Percentiles rank a stretch among this genome's conserved stretches.
These are phyloP conservation scores for Pelargonium myrrhifolium DNA, from an alignment of 441 rosid genomes.

Conservation along the genomic window DNA sequence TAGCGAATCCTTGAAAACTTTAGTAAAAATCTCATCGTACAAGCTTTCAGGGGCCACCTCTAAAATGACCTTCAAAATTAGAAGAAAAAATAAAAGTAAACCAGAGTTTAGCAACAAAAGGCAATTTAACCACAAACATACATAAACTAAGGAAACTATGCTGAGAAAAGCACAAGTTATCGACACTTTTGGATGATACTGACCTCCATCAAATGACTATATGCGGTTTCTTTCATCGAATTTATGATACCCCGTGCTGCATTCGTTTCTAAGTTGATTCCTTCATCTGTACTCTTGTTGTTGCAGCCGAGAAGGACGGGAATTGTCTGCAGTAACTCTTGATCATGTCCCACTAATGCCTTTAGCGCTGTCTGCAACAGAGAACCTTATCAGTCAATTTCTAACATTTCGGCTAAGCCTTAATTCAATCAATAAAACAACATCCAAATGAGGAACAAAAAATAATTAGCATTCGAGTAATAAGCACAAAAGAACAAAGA, in stretches of 20 bases:
- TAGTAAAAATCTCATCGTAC: conserved; percentile 55
- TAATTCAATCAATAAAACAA: background rate
- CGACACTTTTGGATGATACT: conserved; percentile 13
- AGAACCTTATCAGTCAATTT: conserved; percentile 11
- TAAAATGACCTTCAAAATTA: conserved; percentile 59
- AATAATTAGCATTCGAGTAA: background rate
- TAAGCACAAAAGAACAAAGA: background rate
- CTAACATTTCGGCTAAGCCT: background rate
- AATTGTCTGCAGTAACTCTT: conserved; percentile 54
- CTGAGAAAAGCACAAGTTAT: background rate
- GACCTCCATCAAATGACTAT: conserved; percentile 87
- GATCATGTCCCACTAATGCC: conserved; percentile 50
- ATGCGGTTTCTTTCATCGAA: conserved; percentile 68
- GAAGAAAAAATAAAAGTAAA: background rate
- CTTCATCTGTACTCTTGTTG: conserved; percentile 34
- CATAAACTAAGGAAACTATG: background rate
- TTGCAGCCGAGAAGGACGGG: conserved; percentile 55
- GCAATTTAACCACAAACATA: too few relatives aligned
- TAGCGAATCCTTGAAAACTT: conserved; percentile 63
- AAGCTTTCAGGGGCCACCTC: conserved; percentile 69
- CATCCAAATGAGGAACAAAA: background rate
- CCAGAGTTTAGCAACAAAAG: conserved; percentile 8
- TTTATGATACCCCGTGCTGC: conserved; percentile 35
- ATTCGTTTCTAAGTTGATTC: conserved; percentile 31
- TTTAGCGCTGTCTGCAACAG: conserved; percentile 65